Evolutionary conservation across 208 protist genomes (phyloP), one percentile per base, ranked within the genome.

Genomic region (Trypanosoma lewisi): DNA sequence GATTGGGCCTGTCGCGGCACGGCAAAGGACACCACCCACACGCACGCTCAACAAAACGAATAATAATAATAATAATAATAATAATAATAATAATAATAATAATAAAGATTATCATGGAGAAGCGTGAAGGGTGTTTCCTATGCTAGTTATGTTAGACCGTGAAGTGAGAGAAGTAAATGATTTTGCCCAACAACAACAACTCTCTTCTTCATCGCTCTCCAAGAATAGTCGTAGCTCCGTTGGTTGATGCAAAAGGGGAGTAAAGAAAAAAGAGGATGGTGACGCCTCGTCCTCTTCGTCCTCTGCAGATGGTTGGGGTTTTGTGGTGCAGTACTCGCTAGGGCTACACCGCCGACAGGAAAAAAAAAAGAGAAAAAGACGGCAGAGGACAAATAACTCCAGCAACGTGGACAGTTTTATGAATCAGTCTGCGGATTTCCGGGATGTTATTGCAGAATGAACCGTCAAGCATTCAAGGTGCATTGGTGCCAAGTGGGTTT

Each of bases 331-430:
- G n/a, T n/a, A n/a, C n/a, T n/a, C n/a, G n/a, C n/a, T n/a, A n/a
- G n/a, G n/a, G n/a, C n/a, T n/a, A n/a, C n/a, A n/a, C n/a, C n/a
- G n/a, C n/a, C n/a, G n/a, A n/a, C n/a, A n/a, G n/a, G n/a, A n/a
- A n/a, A n/a, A n/a, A n/a, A n/a, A n/a, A n/a, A n/a, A n/a, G n/a
- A n/a, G n/a, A n/a, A n/a, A n/a, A n/a, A n/a, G 37, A 28, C 30
- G 27, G 42, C 39, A 53, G 21, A 36, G 48, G 51, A 41, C 42
- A 30, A 30, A 27, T 25, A 49, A 36, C 34, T 8, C 60, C n/a
- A 61, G 52, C 1, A 59, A 61, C 0, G 56, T 72, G 49, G 60
- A 80, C 45, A 79, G 74, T 4, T 90, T 87, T 49, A 56, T 61
- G 19, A 61, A 61, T 1, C 52, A 84, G 3, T 74, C 58, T 2